Conservation (phyloP, 257 asterid genomes). For the Solanum microdontum region DNA sequence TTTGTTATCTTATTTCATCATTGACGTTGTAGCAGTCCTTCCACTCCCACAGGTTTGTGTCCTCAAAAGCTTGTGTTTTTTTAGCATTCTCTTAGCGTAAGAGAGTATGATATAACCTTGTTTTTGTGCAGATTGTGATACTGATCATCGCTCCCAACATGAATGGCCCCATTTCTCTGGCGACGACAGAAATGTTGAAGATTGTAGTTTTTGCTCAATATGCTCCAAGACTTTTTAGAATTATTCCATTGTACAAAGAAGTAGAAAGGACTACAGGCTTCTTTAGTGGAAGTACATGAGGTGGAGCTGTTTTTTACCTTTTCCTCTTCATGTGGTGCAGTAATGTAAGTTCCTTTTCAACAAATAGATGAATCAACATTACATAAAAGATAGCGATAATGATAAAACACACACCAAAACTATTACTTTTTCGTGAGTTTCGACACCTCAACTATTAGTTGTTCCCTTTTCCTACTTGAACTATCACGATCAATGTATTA, state of each 20-base stretch:
- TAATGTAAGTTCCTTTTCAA: conserved; percentile 28
- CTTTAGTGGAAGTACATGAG: conserved; percentile 45
- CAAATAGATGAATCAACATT: background rate
- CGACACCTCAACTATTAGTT: background rate
- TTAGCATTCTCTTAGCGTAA: background rate
- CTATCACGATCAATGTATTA: background rate
- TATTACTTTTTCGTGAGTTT: background rate
- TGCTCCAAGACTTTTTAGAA: conserved; percentile 33
- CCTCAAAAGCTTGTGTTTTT: background rate
- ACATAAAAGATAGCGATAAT: background rate
- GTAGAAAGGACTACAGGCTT: conserved; percentile 38
- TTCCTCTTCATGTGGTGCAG: conserved; percentile 52
- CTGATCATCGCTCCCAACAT: conserved; percentile 15
- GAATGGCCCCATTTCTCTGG: conserved; percentile 22
- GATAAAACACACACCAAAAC: rapidly evolving
- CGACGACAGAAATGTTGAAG: conserved; percentile 25
- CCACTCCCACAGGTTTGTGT: conserved; percentile 57
- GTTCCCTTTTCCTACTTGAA: background rate
- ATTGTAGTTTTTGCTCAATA: conserved; percentile 27
- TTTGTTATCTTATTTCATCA: conserved; percentile 29
- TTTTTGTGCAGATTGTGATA: conserved; percentile 26
- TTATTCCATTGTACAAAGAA: conserved; percentile 36
- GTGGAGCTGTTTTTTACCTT: conserved; percentile 54
- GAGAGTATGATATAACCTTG: background rate
- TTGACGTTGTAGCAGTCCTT: conserved; percentile 43